Evolutionary conservation across 139 green algal species (phyloP).

Genomic region (Microglena sp.): DNA sequence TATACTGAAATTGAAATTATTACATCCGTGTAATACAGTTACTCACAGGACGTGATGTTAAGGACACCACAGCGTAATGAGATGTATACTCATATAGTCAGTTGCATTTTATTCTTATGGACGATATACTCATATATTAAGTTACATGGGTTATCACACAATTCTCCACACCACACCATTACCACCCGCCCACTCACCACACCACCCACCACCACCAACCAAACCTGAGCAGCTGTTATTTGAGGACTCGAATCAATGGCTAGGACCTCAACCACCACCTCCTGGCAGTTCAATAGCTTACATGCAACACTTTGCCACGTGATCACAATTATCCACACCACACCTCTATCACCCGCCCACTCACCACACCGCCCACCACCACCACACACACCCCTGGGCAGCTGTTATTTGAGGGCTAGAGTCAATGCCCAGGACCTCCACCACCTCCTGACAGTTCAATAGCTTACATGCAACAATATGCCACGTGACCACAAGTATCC

Average conservation of each 20-base stretch:
- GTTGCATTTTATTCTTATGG: too few relatives aligned
- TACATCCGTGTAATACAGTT: background rate
- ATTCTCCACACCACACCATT: background rate
- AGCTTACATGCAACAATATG: background rate
- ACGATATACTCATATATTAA: too few relatives aligned
- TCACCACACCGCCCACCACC: background rate
- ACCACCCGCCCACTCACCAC: background rate
- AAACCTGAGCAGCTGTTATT: conserved; percentile 11
- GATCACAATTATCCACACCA: background rate
- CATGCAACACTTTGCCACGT: background rate
- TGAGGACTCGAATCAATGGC: conserved; percentile 16
- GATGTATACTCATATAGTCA: background rate
- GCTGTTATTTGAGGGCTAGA: too few relatives aligned
- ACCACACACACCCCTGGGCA: conserved; percentile 4
- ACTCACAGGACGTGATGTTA: background rate
- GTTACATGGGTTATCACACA: too few relatives aligned
- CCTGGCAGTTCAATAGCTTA: background rate
- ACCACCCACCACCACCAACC: background rate
- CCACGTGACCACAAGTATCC: background rate
- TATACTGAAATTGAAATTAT: background rate
- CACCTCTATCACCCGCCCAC: background rate
- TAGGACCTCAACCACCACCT: conserved; percentile 20
- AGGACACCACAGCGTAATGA: background rate
- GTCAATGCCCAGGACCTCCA: background rate
- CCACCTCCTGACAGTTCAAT: background rate